Evolutionary conservation across 257 asterid species (phyloP), one percentile per base, ranked within the genome.

Genomic region (Euphrasia confusa): DNA sequence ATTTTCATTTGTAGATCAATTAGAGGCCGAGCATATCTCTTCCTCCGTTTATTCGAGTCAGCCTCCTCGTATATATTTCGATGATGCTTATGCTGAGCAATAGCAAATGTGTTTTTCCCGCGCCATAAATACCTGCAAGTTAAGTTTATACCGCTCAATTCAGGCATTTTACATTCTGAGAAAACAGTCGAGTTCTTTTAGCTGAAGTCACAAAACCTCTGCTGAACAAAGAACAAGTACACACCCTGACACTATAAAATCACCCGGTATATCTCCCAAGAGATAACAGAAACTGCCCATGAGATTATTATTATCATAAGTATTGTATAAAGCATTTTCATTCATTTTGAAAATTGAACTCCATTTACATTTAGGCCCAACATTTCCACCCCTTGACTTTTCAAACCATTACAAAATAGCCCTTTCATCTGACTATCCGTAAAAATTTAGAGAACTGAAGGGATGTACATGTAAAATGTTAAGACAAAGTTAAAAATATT

Each of bases 11-110:
- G 97, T 45, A 89, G 86, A 79, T 92, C 97, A 60, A 89, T 86
- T 35, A 92, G 83, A 33, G 98, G 98, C 18, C 97, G 94, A 67
- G 98, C 97, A 83, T 92, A 92, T 60, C 99, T 79, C 74, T 92
- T 89, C 73, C 99, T 86, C 68, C 99, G 73, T 80, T 92, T 89
- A 78, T 89, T 89, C 21, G 99, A 65, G 77, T 89, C 99, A 1
- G 97, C 96, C 77, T 92, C 97, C 75, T 92, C 96, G 57, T 81
- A 92, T 69, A 92, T 71, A 61, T 72, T 81, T 5, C 78, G 87
- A 54, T 81, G 90, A 74, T 89, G 99, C 68, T 86, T 92, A 75
- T 89, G 99, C 78, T 84, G 95, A 54, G 98, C 97, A 79, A 92
- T 88, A 53, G 97, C 95, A 75, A 86, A 92, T 10, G 97, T 92